phyloP scores from a whole-genome alignment of 495 filamentous ascomycete species.

The Penicillium canariense region DNA sequence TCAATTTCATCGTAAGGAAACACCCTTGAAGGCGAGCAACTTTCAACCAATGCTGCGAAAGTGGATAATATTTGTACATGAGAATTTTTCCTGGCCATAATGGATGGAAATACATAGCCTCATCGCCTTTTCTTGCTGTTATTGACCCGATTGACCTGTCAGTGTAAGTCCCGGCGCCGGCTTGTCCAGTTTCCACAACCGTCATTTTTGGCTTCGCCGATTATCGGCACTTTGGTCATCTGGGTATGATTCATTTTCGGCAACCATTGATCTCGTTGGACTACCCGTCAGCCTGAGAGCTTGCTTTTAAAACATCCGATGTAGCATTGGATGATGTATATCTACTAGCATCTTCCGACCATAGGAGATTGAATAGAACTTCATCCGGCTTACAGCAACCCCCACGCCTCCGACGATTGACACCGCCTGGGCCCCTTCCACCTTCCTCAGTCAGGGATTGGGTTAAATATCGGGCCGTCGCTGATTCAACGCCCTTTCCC shows the following conservation, averaged over 20 bases:
- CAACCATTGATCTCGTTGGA: background rate
- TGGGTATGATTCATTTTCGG: background rate
- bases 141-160: background rate
- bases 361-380: background rate
- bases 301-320: background rate
- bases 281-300: background rate
- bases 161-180: background rate
- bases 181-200: background rate
- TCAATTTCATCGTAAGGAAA: too few species aligned
- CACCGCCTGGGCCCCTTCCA: too few species aligned
- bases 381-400: background rate
- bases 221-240: conserved; percentile 5
- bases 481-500: background rate
- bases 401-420: background rate
- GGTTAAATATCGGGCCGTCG: background rate
- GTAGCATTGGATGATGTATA: background rate
- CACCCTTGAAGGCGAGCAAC: too few species aligned
- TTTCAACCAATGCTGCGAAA: too few species aligned
- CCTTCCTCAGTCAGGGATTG: background rate
- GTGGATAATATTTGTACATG: too few species aligned
- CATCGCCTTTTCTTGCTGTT: background rate
- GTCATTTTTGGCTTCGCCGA: background rate
- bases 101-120: too few species aligned
- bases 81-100: too few species aligned
- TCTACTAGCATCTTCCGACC: background rate